Percentiles rank a stretch among this genome's conserved stretches.
phyloP scores from a whole-genome alignment of 257 asterid species.

The Petunia axillaris region DNA sequence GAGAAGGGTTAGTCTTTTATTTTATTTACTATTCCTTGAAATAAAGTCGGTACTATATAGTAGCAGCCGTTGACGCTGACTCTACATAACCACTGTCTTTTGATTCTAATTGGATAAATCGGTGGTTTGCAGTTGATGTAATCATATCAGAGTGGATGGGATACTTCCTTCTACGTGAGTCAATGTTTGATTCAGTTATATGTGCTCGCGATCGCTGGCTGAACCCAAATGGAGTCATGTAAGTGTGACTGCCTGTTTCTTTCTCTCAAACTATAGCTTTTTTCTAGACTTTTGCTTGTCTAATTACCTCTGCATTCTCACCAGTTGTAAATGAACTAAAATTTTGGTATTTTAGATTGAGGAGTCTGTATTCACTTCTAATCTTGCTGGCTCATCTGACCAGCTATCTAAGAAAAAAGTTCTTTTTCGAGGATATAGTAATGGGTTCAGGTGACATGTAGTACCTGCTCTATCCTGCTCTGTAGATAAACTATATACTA shows the following conservation, averaged over 20 bases:
- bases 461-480: constrained; percentile 2
- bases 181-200: constrained; percentile 97
- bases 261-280: constrained; percentile 18
- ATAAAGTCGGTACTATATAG: neutral
- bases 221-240: constrained; percentile 90
- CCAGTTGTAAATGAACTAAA: constrained; percentile 12
- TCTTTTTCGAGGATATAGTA: neutral
- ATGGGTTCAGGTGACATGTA: neutral
- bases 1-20: constrained; percentile 69
- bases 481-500: neutral
- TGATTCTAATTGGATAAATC: constrained; percentile 24
- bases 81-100: neutral
- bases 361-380: neutral
- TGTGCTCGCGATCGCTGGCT: constrained; percentile 95
- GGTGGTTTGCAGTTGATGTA: constrained; percentile 69
- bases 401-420: neutral
- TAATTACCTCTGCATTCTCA: constrained; percentile 16
- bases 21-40: neutral
- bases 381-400: neutral
- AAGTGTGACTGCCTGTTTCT: constrained; percentile 37
- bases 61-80: neutral
- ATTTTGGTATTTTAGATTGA: constrained; percentile 23
- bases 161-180: constrained; percentile 93
- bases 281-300: neutral
- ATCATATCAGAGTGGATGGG: constrained; percentile 99